These are phyloP conservation scores for Yamadazyma membranifaciens DNA, from an alignment of 1,139 yeast genomes.

Conservation along the genomic window DNA sequence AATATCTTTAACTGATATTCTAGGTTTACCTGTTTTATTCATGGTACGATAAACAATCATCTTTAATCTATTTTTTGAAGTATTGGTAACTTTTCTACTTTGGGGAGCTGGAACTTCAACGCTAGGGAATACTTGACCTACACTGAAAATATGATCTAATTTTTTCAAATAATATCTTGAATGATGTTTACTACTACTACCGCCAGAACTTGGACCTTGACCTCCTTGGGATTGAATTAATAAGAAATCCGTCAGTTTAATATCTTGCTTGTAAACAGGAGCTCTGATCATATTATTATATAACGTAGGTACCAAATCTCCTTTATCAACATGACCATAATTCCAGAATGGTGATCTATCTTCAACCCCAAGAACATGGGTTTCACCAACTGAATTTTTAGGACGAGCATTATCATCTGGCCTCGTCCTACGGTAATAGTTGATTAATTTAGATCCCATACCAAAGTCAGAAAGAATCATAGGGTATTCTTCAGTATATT, in stretches of 20 bases:
- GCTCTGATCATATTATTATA: slow-evolving; percentile 93
- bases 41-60: slow-evolving; percentile 92
- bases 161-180: slow-evolving; percentile 54
- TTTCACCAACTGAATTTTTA: slow-evolving; percentile 87
- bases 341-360: slow-evolving; percentile 98
- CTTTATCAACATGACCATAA: slow-evolving; percentile 95
- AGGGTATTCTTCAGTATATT: slow-evolving; percentile 90
- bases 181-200: slow-evolving; percentile 52
- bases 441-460: slow-evolving; percentile 92
- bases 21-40: slow-evolving; percentile 69
- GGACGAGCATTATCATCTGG: slow-evolving; percentile 88
- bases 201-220: slow-evolving; percentile 27
- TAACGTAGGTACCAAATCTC: slow-evolving; percentile 88
- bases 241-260: slow-evolving; percentile 75
- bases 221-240: slow-evolving; percentile 74
- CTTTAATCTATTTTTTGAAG: slow-evolving; percentile 84
- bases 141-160: slow-evolving; percentile 73
- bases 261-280: slow-evolving; percentile 87
- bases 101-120: slow-evolving; percentile 98
- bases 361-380: slow-evolving; percentile 91
- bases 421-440: slow-evolving; percentile 82
- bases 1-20: slow-evolving; percentile 84
- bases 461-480: slow-evolving; percentile 83
- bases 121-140: slow-evolving; percentile 93
- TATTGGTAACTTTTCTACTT: slow-evolving; percentile 91